phyloP scores from a whole-genome alignment of 73 alveolate species.

The Tetrahymena borealis region DNA sequence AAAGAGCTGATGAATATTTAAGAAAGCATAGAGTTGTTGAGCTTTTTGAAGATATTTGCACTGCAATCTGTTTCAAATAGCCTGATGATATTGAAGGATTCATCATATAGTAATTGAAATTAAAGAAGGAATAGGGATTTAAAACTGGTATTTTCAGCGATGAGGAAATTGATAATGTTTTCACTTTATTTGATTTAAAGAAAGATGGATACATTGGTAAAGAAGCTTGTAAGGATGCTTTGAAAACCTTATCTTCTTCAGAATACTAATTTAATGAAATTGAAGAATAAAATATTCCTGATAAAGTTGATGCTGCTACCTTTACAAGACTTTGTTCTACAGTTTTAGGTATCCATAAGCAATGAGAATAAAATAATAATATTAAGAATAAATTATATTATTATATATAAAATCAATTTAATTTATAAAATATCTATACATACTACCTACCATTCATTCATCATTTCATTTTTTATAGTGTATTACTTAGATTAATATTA shows the following conservation, averaged over 20 bases:
- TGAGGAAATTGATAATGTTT: constrained; percentile 53
- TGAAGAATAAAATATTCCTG: constrained; percentile 40
- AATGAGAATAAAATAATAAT: not conserved
- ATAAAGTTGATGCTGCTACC: constrained; percentile 20
- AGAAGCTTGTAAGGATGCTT: constrained; percentile 44
- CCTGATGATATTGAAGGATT: constrained; percentile 44
- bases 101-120: constrained; percentile 44
- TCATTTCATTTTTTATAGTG: no score
- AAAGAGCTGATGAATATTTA: constrained; percentile 50
- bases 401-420: no score
- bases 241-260: constrained; percentile 51
- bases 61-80: constrained; percentile 48
- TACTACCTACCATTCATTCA: no score
- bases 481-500: no score
- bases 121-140: constrained; percentile 48
- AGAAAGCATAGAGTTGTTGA: constrained; percentile 52
- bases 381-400: no score
- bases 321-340: not conserved
- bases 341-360: not conserved
- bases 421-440: no score
- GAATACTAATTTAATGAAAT: constrained; percentile 33
- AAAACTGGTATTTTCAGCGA: constrained; percentile 51
- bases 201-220: constrained; percentile 50
- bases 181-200: constrained; percentile 53
- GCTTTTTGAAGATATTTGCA: constrained; percentile 47